Evolutionary conservation across 2,329 filamentous ascomycete species (phyloP).

Genomic region (Pestalotiopsis sp.): DNA sequence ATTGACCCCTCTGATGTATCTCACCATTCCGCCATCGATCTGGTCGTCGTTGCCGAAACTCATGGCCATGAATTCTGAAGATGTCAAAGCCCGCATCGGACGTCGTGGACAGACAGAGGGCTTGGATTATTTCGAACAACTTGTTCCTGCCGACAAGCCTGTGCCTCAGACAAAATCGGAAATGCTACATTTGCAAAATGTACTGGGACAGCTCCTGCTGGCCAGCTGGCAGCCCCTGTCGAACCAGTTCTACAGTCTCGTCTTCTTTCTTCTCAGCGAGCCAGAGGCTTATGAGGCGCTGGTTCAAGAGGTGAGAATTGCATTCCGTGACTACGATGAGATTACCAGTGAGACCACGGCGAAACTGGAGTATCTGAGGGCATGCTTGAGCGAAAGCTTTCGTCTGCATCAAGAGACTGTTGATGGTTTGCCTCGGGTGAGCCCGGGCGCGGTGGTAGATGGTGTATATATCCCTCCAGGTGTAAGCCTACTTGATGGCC

Average conservation of each 20-base stretch:
- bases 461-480: constrained; percentile 25
- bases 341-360: constrained; percentile 26
- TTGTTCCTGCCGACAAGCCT: constrained; percentile 15
- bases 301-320: constrained; percentile 31
- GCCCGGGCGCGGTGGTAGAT: constrained; percentile 25
- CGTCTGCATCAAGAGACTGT: constrained; percentile 32
- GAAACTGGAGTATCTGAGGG: constrained; percentile 34
- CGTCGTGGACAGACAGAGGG: constrained; percentile 16
- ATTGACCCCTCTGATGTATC: constrained; percentile 17
- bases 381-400: constrained; percentile 36
- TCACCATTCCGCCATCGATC: constrained; percentile 16
- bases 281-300: constrained; percentile 27
- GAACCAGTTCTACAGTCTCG: constrained; percentile 15
- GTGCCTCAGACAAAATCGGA: constrained; percentile 9
- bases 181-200: constrained; percentile 16
- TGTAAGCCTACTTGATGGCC: constrained; percentile 17
- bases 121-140: constrained; percentile 22
- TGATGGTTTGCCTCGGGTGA: constrained; percentile 21
- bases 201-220: constrained; percentile 19
- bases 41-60: constrained; percentile 7
- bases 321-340: constrained; percentile 30
- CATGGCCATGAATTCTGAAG: constrained; percentile 1
- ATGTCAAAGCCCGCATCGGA: constrained; percentile 18
- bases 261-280: constrained; percentile 26
- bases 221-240: constrained; percentile 20